Percentiles rank a stretch among this genome's conserved stretches.
phyloP scores from a whole-genome alignment of 345 rosid species.

The Moringa oleifera region DNA sequence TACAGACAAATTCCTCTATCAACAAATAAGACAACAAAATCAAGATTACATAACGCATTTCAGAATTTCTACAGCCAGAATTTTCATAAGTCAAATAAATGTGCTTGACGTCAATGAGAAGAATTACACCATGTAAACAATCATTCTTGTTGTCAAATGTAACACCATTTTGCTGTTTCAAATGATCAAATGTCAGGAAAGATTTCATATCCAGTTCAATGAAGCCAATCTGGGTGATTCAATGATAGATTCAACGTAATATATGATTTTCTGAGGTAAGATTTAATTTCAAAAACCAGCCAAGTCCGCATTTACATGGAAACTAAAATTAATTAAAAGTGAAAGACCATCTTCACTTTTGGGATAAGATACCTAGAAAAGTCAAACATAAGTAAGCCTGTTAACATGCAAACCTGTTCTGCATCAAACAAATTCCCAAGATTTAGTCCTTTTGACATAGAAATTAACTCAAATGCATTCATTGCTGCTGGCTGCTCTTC shows the following conservation, averaged over 20 bases:
- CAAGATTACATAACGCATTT: not conserved
- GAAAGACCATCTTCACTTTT: not conserved
- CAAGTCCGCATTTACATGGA: too few species aligned
- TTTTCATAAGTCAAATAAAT: not conserved
- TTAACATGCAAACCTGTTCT: constrained; percentile 58
- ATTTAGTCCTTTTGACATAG: constrained; percentile 88
- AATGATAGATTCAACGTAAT: not conserved
- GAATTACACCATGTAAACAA: too few species aligned
- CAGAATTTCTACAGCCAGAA: not conserved
- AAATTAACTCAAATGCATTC: constrained; percentile 92
- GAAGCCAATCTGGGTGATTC: not conserved
- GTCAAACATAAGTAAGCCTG: not conserved
- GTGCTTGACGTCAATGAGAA: too few species aligned
- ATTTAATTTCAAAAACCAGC: too few species aligned
- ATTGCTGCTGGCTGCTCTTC: constrained; percentile 81
- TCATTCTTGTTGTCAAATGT: too few species aligned
- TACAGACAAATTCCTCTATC: not conserved
- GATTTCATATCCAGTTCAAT: not conserved
- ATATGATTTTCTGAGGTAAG: too few species aligned
- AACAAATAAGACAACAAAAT: not conserved
- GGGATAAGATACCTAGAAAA: too few species aligned
- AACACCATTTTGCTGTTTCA: not conserved
- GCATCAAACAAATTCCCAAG: constrained; percentile 73
- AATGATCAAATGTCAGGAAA: not conserved
- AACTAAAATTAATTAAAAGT: too few species aligned